These are phyloP conservation scores for Aspergillus panamensis DNA, from an alignment of 495 filamentous ascomycete species.

Conservation along the genomic window DNA sequence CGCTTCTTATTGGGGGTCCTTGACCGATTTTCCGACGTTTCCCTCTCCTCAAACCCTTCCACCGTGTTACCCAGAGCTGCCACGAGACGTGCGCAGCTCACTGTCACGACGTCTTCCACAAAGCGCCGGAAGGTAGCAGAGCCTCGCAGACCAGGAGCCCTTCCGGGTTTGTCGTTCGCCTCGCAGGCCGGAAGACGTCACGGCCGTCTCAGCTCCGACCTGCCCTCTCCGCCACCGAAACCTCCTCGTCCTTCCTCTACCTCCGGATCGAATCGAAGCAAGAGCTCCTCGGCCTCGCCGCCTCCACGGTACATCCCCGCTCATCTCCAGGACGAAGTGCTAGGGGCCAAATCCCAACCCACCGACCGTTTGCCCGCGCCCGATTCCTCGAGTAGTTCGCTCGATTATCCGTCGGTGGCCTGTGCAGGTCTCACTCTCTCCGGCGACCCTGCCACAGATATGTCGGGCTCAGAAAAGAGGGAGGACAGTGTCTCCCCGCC, in stretches of 20 bases:
- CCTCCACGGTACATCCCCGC: slow-evolving; percentile 55
- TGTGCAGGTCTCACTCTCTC: slow-evolving; percentile 69
- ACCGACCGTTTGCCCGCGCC: slow-evolving; percentile 47
- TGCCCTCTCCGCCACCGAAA: slow-evolving; percentile 21
- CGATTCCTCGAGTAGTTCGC: slow-evolving; percentile 52
- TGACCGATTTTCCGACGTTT: slow-evolving; percentile 10
- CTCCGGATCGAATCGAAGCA: slow-evolving; percentile 33
- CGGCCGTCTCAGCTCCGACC: slow-evolving; percentile 34
- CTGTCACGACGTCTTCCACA: slow-evolving; percentile 81
- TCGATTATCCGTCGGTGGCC: slow-evolving; percentile 68
- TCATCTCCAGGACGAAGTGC: slow-evolving; percentile 59
- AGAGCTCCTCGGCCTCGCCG: slow-evolving; percentile 36
- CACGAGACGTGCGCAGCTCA: slow-evolving; percentile 62
- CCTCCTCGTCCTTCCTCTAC: slow-evolving; percentile 28
- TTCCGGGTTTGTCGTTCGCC: slow-evolving; percentile 29
- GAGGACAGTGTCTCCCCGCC: slow-evolving; percentile 25
- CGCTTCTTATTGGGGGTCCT: background rate
- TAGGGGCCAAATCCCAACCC: slow-evolving; percentile 33
- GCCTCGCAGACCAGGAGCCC: slow-evolving; percentile 38
- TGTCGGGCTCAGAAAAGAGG: slow-evolving; percentile 37
- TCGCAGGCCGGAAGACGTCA: slow-evolving; percentile 46
- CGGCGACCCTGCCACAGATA: slow-evolving; percentile 56
- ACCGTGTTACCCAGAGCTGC: slow-evolving; percentile 44
- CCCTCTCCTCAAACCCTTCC: slow-evolving; percentile 12
- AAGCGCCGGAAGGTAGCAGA: slow-evolving; percentile 85